Base-by-base conservation (phyloP, 345 rosid species). In the Geranium brycei region DNA sequence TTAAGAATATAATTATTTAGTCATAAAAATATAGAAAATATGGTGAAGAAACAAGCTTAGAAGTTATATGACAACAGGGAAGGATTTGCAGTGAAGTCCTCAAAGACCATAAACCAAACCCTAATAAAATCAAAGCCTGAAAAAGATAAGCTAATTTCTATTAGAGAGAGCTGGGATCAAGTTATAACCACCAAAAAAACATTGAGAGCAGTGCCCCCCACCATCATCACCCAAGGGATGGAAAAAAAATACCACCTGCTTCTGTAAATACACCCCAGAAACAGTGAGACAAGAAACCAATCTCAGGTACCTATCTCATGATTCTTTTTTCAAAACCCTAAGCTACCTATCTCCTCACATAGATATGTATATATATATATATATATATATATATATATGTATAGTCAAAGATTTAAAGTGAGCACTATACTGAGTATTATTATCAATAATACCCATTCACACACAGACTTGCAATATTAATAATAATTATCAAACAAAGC, bases 281-380 rank as follows among this genome's bases (percentile, higher is more conserved):
- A 23, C 28, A 35, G 41, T 35, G 41, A 35, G 7, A 35, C 7
- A 4, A 35, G 41, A 35, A 35, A 35, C 41, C 41, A 35, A 35
- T 35, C 41, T 35, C 41, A 35, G 41, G 41, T 23, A 23, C 28
- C 28, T 23, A 23, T 57, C 5, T 6, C 17, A 17, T 38, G 28
- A 23, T 32, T 41, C 55, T 31, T 23, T 31, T 62, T 41, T 32
- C 47, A 14, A 12, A 62, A 62, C 64, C 64, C 64, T 62, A 62
- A 62, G 3, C 1, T 32, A n/a, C 23, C n/a, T 16, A 38, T 41
- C 6, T 19, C 28, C 47, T 62, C 19, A 51, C 15, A 51, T 28
- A 19, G 19, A 3, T 18, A 61, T 62, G 55, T 18, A 62, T 28
- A 19, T 62, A 17, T 31, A 15, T 38, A 11, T 11, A 47, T 19